Percentiles rank a stretch among this genome's conserved stretches.
Conservation (phyloP, 2,329 filamentous ascomycete species). For the Ophiosphaerella herpotricha region DNA sequence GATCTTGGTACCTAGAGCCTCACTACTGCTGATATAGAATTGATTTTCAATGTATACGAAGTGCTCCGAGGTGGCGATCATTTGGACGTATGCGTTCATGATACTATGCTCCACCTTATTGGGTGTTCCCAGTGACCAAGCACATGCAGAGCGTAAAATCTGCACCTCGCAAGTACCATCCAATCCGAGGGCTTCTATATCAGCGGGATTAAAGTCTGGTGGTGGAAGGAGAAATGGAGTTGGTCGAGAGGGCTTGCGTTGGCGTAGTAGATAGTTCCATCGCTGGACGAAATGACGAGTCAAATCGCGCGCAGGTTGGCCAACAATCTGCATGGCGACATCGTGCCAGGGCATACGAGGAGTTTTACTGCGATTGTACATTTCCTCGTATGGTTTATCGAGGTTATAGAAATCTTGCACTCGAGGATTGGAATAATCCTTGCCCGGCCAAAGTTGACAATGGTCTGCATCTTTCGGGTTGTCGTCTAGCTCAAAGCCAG, state of each 20-base stretch:
- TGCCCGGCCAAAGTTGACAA: constrained; percentile 94
- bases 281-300: constrained; percentile 96
- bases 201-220: constrained; percentile 84
- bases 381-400: constrained; percentile 95
- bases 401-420: constrained; percentile 94
- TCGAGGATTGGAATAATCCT: constrained; percentile 96
- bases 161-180: constrained; percentile 96
- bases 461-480: constrained; percentile 85
- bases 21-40: constrained; percentile 93
- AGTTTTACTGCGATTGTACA: constrained; percentile 90
- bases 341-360: constrained; percentile 99
- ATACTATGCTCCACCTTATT: constrained; percentile 91
- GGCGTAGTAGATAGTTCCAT: constrained; percentile 95
- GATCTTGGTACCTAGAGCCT: constrained; percentile 84
- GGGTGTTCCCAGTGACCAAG: constrained; percentile 88
- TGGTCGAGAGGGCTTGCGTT: constrained; percentile 88
- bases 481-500: constrained; percentile 80
- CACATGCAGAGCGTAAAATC: constrained; percentile 84
- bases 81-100: constrained; percentile 90
- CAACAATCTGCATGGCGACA: constrained; percentile 95
- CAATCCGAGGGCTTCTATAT: constrained; percentile 84
- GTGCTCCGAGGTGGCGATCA: constrained; percentile 94
- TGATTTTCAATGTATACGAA: constrained; percentile 99
- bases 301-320: constrained; percentile 90
- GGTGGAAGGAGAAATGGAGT: constrained; percentile 92